Conservation (phyloP, 192 early-diverging fungal species). For the Linnemannia zychae region DNA sequence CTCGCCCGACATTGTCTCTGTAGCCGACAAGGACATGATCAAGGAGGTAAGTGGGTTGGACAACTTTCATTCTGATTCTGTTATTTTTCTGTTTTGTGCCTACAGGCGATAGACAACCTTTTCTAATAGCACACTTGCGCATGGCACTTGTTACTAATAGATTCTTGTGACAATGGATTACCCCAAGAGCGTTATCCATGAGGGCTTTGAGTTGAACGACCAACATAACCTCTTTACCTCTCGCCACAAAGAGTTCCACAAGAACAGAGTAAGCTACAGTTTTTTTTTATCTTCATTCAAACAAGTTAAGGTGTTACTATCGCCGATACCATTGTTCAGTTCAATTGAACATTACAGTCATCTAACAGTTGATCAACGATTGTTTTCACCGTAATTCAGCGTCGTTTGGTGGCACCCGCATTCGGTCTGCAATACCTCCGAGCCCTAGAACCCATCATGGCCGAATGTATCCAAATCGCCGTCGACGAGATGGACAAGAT, state of each 20-base stretch:
- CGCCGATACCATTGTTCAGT: neutral
- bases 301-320: conserved; percentile 6
- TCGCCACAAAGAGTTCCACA: conserved; percentile 56
- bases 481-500: conserved; percentile 39
- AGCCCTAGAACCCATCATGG: conserved; percentile 60
- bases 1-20: conserved; percentile 44
- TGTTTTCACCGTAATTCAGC: conserved; percentile 21
- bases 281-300: neutral
- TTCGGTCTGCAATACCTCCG: conserved; percentile 65
- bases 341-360: neutral
- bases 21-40: conserved; percentile 60
- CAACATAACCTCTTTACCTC: conserved; percentile 47
- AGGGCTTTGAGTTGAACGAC: conserved; percentile 19
- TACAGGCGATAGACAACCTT: neutral
- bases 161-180: conserved; percentile 32
- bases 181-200: conserved; percentile 27
- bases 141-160: neutral
- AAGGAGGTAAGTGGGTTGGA: conserved; percentile 32
- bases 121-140: too few relatives aligned
- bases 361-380: conserved; percentile 8
- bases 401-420: conserved; percentile 61
- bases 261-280: conserved; percentile 32
- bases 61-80: neutral
- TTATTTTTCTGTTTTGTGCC: neutral
- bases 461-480: conserved; percentile 31